A percentile compares a stretch with the other conserved stretches of the same genome.
These are phyloP conservation scores for Pycnococcus provasolii DNA, from an alignment of 139 green algal species.

Conservation along the genomic window DNA sequence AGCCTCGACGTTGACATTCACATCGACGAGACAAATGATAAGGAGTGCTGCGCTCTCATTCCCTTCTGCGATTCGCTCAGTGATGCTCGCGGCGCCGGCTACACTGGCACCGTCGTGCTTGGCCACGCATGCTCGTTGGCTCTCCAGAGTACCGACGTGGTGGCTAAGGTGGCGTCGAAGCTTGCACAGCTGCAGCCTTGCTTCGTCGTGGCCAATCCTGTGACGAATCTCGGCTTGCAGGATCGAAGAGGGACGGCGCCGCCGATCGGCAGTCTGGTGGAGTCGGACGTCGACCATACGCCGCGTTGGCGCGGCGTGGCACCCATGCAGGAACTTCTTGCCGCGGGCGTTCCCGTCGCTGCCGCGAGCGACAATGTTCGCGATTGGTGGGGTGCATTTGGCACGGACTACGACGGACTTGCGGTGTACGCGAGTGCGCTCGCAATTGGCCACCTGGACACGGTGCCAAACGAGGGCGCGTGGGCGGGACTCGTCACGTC, in stretches of 20 bases:
- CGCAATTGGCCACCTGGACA: background rate
- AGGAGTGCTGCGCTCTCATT: background rate
- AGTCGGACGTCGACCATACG: background rate
- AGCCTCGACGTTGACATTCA: background rate
- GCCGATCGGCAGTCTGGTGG: background rate
- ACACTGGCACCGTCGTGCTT: background rate
- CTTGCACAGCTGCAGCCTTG: background rate
- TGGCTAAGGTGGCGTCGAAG: background rate
- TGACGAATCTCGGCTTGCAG: constrained; percentile 10
- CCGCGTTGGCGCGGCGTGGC: background rate
- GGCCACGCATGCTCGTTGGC: background rate
- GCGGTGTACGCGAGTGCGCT: background rate
- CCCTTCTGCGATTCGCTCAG: background rate
- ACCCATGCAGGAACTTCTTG: background rate
- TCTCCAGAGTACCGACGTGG: background rate
- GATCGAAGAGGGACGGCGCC: background rate
- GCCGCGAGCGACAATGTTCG: background rate
- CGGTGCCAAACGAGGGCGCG: background rate
- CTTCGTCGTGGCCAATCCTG: background rate
- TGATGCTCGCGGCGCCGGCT: no score
- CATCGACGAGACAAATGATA: constrained; percentile 7
- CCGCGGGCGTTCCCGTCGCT: background rate
- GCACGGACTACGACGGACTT: background rate
- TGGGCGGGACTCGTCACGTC: background rate
- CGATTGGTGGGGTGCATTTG: background rate